phyloP scores from a whole-genome alignment of 148 eudicot species.

The Euryodendron excelsum region DNA sequence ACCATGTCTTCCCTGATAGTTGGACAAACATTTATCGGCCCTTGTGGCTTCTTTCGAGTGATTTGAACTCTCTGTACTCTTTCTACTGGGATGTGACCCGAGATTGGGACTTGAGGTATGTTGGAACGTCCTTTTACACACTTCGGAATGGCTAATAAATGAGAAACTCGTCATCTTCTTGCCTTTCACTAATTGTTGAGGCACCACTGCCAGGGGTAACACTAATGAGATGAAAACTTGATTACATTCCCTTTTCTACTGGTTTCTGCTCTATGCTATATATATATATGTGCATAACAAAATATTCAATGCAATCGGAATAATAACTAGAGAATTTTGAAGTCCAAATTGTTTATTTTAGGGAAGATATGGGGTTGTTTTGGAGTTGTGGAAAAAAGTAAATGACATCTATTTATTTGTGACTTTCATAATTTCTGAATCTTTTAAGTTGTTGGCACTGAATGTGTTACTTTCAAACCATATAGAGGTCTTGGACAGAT shows the following conservation, averaged over 20 bases:
- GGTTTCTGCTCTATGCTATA: too few relatives aligned
- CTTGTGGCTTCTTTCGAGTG: slow-evolving; percentile 79
- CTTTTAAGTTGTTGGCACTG: neutral
- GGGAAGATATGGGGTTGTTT: neutral
- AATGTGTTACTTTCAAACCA: neutral
- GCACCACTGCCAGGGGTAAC: too few relatives aligned
- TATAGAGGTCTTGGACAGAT: neutral
- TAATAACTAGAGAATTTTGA: too few relatives aligned
- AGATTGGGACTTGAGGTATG: slow-evolving; percentile 99
- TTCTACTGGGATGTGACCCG: slow-evolving; percentile 97
- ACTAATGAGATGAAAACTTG: neutral
- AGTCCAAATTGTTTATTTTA: neutral
- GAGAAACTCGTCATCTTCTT: neutral
- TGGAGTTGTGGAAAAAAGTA: neutral
- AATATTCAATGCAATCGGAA: neutral
- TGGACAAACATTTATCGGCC: slow-evolving; percentile 88
- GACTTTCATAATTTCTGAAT: neutral
- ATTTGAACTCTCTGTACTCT: slow-evolving; percentile 84
- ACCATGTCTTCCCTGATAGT: slow-evolving; percentile 82
- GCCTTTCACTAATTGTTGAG: neutral
- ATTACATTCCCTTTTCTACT: too few relatives aligned
- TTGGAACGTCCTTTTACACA: slow-evolving; percentile 5
- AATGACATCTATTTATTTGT: neutral
- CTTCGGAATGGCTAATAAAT: neutral
- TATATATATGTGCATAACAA: too few relatives aligned